Percentiles rank a stretch among this genome's conserved stretches.
phyloP scores from a whole-genome alignment of 768 basidiomycete species.

The Xerocomellus intermedius region DNA sequence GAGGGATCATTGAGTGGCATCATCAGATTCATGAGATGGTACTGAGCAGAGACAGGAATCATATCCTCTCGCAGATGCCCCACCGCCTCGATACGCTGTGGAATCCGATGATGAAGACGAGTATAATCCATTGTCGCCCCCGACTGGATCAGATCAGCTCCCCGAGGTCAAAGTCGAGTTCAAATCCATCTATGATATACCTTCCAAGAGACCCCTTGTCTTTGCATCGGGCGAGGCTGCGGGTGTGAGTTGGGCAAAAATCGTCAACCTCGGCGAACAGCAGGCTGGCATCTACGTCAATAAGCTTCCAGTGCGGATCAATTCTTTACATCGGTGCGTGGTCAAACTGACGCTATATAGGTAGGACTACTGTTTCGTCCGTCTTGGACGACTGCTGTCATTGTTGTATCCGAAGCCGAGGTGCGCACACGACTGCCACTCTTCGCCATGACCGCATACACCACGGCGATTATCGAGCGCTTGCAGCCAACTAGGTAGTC shows the following conservation, averaged over 20 bases:
- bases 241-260: conserved; percentile 49
- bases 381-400: conserved; percentile 42
- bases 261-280: conserved; percentile 53
- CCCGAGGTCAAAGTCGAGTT: conserved; percentile 36
- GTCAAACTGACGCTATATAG: conserved; percentile 30
- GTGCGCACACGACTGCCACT: conserved; percentile 45
- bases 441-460: conserved; percentile 50
- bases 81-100: conserved; percentile 58
- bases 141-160: conserved; percentile 8
- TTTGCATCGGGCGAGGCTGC: conserved; percentile 45
- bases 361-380: conserved; percentile 52
- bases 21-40: not conserved
- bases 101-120: conserved; percentile 74
- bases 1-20: not conserved
- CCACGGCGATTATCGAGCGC: conserved; percentile 38
- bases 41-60: conserved; percentile 39
- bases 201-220: conserved; percentile 35
- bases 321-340: not conserved
- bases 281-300: conserved; percentile 46
- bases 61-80: conserved; percentile 54
- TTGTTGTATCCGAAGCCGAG: conserved; percentile 55
- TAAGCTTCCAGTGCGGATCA: conserved; percentile 40
- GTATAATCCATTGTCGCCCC: conserved; percentile 40
- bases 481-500: conserved; percentile 49
- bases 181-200: conserved; percentile 31